Evolutionary conservation across 805 yeast species (phyloP).

Genomic region (Helenozyma baotianmanensis): DNA sequence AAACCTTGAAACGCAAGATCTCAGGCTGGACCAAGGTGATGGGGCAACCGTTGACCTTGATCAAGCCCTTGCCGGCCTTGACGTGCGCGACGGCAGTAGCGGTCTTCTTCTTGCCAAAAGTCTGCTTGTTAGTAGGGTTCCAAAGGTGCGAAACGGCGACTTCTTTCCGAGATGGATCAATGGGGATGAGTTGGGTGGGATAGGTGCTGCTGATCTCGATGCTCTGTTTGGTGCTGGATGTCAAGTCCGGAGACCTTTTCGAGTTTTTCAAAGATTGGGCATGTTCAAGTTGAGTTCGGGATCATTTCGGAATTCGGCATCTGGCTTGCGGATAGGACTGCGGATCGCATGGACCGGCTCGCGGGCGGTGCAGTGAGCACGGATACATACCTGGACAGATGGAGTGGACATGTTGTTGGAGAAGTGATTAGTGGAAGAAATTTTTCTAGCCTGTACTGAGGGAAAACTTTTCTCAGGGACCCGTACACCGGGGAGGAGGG

Average conservation of each 20-base stretch:
- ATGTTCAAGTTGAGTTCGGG: too few relatives aligned
- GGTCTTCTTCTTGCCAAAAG: conserved; percentile 99
- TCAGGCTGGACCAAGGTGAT: conserved; percentile 99
- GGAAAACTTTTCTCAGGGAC: conserved; percentile 14
- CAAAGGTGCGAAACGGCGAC: too few relatives aligned
- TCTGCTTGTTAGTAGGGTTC: conserved; percentile 49
- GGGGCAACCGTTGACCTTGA: conserved; percentile 99
- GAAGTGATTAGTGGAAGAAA: conserved; percentile 37
- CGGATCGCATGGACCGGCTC: too few relatives aligned
- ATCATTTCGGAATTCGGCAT: too few relatives aligned
- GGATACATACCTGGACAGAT: conserved; percentile 80
- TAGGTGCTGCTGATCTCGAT: too few relatives aligned
- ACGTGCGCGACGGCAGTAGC: conserved; percentile 99
- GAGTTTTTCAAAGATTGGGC: too few relatives aligned
- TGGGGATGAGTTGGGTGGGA: too few relatives aligned
- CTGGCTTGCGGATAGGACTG: too few relatives aligned
- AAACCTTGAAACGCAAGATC: conserved; percentile 98
- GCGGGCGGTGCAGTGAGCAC: too few relatives aligned
- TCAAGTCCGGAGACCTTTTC: too few relatives aligned
- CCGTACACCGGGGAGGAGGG: conserved; percentile 8
- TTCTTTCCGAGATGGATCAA: too few relatives aligned
- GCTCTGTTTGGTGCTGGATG: too few relatives aligned
- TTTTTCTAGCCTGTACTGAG: conserved; percentile 17
- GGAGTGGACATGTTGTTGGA: conserved; percentile 62
- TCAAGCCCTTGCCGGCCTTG: conserved; percentile 98